phyloP scores from a whole-genome alignment of 345 rosid genomes.

The Moricandia moricandioides region DNA sequence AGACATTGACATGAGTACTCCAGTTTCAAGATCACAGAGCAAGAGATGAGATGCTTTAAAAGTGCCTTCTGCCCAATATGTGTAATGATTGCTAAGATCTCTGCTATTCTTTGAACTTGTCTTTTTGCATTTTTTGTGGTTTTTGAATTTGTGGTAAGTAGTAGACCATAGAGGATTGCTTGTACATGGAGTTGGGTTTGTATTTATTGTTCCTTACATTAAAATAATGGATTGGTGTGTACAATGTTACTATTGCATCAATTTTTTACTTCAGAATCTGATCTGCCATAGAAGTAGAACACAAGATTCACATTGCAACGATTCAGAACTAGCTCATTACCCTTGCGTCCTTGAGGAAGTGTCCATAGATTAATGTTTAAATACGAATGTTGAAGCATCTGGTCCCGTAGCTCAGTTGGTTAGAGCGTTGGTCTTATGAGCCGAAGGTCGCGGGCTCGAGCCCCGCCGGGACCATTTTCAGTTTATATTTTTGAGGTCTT shows the following conservation, averaged over 20 bases:
- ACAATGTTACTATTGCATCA: neutral
- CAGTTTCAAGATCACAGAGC: slow-evolving; percentile 62
- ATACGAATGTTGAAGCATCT: neutral
- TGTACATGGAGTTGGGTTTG: slow-evolving; percentile 26
- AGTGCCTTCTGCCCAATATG: neutral
- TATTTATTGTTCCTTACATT: neutral
- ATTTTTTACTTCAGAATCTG: neutral
- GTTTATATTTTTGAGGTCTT: neutral
- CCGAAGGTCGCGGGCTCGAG: slow-evolving; percentile 94
- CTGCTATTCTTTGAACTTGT: slow-evolving; percentile 18
- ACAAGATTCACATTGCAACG: neutral
- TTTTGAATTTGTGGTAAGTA: slow-evolving; percentile 9
- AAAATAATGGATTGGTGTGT: slow-evolving; percentile 25
- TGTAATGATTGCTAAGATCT: slow-evolving; percentile 9
- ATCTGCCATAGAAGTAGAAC: neutral
- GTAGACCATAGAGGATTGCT: slow-evolving; percentile 6
- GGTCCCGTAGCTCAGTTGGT: slow-evolving; percentile 99
- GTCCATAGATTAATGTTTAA: neutral
- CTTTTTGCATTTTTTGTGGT: slow-evolving; percentile 9
- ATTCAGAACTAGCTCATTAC: neutral
- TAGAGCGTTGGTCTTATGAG: slow-evolving; percentile 99
- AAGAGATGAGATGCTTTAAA: slow-evolving; percentile 30
- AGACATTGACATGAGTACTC: slow-evolving; percentile 71
- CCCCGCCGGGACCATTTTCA: slow-evolving; percentile 74
- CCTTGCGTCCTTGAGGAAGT: neutral